phyloP scores from a whole-genome alignment of 176 grass and related monocot species.

The Musa itinerans region DNA sequence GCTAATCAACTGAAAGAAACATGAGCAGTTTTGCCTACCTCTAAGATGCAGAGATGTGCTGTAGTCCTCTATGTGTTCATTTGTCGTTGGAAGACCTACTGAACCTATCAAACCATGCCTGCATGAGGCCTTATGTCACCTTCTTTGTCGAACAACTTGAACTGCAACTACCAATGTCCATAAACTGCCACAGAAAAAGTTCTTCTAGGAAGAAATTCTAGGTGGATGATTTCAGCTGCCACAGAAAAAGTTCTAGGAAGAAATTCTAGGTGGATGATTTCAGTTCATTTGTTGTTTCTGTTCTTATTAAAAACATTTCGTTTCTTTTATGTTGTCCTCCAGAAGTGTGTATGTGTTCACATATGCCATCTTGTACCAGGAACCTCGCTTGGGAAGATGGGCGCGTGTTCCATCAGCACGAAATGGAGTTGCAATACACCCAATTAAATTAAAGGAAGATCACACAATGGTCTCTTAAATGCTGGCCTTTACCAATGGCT shows the following conservation, averaged over 20 bases:
- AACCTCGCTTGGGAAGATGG: conserved; percentile 77
- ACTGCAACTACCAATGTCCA: too few species aligned
- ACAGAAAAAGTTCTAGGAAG: too few species aligned
- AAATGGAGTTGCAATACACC: conserved; percentile 65
- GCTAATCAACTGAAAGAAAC: neutral
- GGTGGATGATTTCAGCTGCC: too few species aligned
- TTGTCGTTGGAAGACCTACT: neutral
- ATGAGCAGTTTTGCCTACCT: neutral
- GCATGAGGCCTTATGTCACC: too few species aligned
- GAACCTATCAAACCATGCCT: too few species aligned
- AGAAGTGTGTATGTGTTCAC: too few species aligned
- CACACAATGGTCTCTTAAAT: neutral
- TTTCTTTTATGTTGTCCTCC: neutral
- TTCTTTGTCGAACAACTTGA: too few species aligned
- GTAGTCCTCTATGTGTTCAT: neutral
- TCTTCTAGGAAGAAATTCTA: too few species aligned
- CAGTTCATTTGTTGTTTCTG: neutral
- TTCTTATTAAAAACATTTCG: neutral
- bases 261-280: too few species aligned
- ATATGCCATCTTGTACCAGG: conserved; percentile 33
- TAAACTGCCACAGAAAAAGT: too few species aligned
- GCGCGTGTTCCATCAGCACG: conserved; percentile 35
- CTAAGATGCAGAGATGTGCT: neutral
- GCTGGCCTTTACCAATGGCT: neutral
- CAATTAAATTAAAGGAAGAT: conserved; percentile 50